Percentiles rank a stretch among this genome's conserved stretches.
phyloP scores from a whole-genome alignment of 371 early-diverging fungal species.

The Blastocladiella emersonii region DNA sequence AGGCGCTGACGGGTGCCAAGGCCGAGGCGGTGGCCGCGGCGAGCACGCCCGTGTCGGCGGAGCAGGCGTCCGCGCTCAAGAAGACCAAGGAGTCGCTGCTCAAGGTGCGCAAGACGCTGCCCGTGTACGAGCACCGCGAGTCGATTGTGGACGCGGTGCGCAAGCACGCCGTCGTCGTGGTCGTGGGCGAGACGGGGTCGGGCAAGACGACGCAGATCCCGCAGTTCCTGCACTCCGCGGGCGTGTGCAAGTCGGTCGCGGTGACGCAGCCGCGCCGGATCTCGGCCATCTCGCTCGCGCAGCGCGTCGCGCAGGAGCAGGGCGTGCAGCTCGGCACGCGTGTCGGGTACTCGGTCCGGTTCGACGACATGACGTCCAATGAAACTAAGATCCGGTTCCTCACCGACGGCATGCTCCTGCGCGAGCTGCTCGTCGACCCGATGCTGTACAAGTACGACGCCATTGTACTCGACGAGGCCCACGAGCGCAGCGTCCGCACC shows the following conservation, averaged over 20 bases:
- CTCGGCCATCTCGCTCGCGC: conserved; percentile 91
- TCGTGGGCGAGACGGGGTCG: conserved; percentile 98
- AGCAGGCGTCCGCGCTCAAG: conserved; percentile 14
- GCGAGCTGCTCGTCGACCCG: conserved; percentile 79
- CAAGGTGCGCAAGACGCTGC: conserved; percentile 61
- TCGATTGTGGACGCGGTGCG: conserved; percentile 66
- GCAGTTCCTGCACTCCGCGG: conserved; percentile 90
- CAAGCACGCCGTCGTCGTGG: conserved; percentile 66
- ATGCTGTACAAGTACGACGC: conserved; percentile 63
- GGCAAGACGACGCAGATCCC: conserved; percentile 99
- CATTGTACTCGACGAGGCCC: conserved; percentile 95
- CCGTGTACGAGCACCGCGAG: conserved; percentile 72
- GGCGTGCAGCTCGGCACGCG: conserved; percentile 55
- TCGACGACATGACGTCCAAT: conserved; percentile 77
- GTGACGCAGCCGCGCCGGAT: conserved; percentile 96
- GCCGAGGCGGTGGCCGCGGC: too few species aligned
- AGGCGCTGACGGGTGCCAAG: too few species aligned
- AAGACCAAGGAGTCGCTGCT: conserved; percentile 69
- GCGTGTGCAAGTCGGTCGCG: conserved; percentile 66
- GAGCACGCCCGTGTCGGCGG: too few species aligned
- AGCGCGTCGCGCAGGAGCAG: conserved; percentile 83
- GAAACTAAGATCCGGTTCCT: conserved; percentile 84
- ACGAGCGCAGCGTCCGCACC: conserved; percentile 93
- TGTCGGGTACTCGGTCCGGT: conserved; percentile 92
- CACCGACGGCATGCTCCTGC: conserved; percentile 96